A percentile compares a stretch with the other conserved stretches of the same genome.
phyloP scores from a whole-genome alignment of 257 asterid genomes.

The Solanum paucissectum region DNA sequence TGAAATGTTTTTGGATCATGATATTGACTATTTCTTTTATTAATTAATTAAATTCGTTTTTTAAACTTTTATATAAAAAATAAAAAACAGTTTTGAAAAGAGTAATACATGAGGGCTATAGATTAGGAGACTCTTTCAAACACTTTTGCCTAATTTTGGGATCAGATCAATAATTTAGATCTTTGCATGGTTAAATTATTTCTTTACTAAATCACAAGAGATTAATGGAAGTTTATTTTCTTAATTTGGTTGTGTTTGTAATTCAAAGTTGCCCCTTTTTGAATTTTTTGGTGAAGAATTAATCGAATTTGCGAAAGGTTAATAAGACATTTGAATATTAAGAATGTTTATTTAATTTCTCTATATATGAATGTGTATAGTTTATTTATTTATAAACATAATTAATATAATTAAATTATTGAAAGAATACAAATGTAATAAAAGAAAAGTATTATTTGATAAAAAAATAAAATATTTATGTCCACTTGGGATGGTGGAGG shows the following conservation, averaged over 20 bases:
- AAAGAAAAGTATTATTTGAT: too few relatives aligned
- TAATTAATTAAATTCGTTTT: background rate
- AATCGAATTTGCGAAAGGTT: background rate
- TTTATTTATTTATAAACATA: background rate
- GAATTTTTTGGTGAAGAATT: background rate
- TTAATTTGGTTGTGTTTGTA: background rate
- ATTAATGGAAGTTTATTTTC: background rate
- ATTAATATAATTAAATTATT: background rate
- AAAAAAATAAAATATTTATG: background rate
- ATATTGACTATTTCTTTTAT: background rate
- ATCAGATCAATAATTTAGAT: background rate
- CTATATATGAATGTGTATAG: background rate
- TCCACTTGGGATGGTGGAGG: background rate
- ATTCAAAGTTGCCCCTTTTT: background rate
- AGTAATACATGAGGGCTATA: background rate
- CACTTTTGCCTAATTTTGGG: background rate
- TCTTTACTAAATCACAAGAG: background rate
- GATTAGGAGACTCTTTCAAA: background rate
- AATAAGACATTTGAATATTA: background rate
- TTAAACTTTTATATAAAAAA: background rate
- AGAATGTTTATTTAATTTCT: background rate
- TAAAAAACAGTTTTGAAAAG: background rate
- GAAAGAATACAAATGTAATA: background rate
- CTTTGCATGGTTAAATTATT: background rate
- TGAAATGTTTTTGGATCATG: background rate